Base-by-base conservation (phyloP, 208 protist species). In the Leishmania aethiopica region DNA sequence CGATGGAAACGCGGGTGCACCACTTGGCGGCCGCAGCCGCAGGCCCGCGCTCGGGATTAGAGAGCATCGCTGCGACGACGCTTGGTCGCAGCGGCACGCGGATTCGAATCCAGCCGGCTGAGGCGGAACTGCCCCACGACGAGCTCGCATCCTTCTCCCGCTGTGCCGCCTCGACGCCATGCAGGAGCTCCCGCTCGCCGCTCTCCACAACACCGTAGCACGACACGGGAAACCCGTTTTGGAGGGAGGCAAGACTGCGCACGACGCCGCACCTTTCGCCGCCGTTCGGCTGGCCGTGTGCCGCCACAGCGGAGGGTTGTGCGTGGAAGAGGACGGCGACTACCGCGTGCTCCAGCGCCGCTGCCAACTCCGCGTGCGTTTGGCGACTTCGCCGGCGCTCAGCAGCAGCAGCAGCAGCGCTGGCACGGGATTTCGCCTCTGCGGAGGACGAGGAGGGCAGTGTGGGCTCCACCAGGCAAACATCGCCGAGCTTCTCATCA, bases 161-260 rank as follows among this genome's bases (percentile, higher is more conserved):
- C 62, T 17, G 66, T 0, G 51, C 74, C 35, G 62, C 55, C 42
- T 37, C 72, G 15, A 22, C 45, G 35, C 82, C 82, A n/a, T 49
- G 47, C 7, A 85, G 78, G 71, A 96, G 87, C 51, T 91, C 88
- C 59, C 25, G 77, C 83, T 96, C 93, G 42, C 80, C 90, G 79
- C 89, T 94, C 89, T 97, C 94, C 3, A 97, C 91, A 42, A 91
- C 87, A 40, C 90, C 94, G 85, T 95, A 96, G 79, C 88, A 96
- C 17, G 92, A 88, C 7, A 96, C 75, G 7, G 90, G 77, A 84
- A 97, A 97, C 60, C 94, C 94, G 40, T 47, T 57, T 17, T 70
- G 79, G 17, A 91, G 70, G 37, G 85, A 79, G 7, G 83, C 84
- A 2, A 97, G 79, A 77, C 88, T 88, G 55, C 66, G 60, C 80